Conservation (phyloP, 1,284 basidiomycete genomes). For the Microbotryomycetes sp. region DNA sequence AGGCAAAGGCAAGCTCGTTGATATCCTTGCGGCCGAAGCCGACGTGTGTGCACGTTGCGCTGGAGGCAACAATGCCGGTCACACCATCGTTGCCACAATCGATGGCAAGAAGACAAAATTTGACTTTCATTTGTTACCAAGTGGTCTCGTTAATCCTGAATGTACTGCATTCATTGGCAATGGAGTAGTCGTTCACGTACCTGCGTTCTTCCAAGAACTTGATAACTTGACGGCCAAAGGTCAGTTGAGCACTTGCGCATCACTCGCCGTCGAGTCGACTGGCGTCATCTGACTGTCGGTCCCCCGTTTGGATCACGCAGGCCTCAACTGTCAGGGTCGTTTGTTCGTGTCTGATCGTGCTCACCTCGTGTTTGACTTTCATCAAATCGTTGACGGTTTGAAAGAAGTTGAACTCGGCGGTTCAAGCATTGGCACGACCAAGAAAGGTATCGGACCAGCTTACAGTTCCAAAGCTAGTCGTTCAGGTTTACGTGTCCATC, state of each 20-base stretch:
- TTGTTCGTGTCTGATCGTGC: conserved; percentile 93
- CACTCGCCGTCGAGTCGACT: background rate
- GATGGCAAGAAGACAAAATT: conserved; percentile 73
- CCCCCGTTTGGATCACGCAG: conserved; percentile 45
- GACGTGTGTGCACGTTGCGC: conserved; percentile 95
- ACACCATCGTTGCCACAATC: conserved; percentile 82
- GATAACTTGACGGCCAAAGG: conserved; percentile 82
- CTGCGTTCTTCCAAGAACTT: conserved; percentile 90
- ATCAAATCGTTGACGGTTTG: conserved; percentile 97
- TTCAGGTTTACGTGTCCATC: conserved; percentile 90
- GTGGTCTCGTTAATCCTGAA: conserved; percentile 85
- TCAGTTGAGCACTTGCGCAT: conserved; percentile 40
- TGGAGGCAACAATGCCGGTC: conserved; percentile 97
- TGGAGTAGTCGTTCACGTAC: conserved; percentile 91
- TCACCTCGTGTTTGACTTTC: conserved; percentile 96
- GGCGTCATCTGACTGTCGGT: conserved; percentile 5
- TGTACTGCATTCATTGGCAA: conserved; percentile 86
- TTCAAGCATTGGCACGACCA: conserved; percentile 91
- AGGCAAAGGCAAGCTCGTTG: conserved; percentile 88
- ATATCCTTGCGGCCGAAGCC: conserved; percentile 77
- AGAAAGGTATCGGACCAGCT: conserved; percentile 95
- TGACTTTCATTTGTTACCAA: conserved; percentile 92
- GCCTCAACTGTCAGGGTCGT: conserved; percentile 76
- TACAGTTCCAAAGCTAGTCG: conserved; percentile 97
- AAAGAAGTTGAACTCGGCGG: conserved; percentile 97